Evolutionary conservation across 495 filamentous ascomycete species (phyloP), one percentile per base, ranked within the genome.

Genomic region (Neurospora tetrasperma): DNA sequence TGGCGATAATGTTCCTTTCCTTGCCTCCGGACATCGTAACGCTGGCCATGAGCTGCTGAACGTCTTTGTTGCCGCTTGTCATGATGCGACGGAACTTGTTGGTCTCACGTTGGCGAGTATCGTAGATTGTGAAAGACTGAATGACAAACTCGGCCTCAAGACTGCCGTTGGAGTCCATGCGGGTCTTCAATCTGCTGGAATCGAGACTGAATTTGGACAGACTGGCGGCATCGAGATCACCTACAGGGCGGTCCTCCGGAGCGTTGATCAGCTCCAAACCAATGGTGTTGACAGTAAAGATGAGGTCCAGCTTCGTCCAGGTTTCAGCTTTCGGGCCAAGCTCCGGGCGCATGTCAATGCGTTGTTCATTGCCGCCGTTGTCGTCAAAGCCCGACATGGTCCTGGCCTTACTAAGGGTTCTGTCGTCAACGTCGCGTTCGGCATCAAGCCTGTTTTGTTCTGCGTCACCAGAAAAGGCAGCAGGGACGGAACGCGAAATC

Each of bases 71-170:
- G 77, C 94, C 92, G 75, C 96, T 89, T 31, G 95, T 94, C 96
- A 99, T 98, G 81, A 98, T 97, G 80, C 96, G 97, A 59, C 93
- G 89, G 87, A 95, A 99, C 80, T 97, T 97, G 81, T 97, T 98
- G 9, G 90, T 93, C 74, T 96, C 94, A 66, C 88, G 86, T 39
- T 88, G 89, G 69, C 96, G 90, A 74, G 92, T 98, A 78, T 99
- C 96, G 68, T 90, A 89, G 75, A 98, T 97, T 0, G 94, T 97
- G 79, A 99, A 96, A 0, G 96, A 96, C 73, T 97, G 92, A 38
- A 98, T 93, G 69, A 97, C 84, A 35, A 99, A 87, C 80, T 99
- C 96, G 2, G 95, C 94, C 80, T 99, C 96, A 20, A 99, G 78
- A 12, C 94, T 94, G 23, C 92, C 91, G 82, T 99, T 94, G 38